A percentile compares a stretch with the other conserved stretches of the same genome.
Conservation (phyloP, 73 alveolate genomes). For the Paramecium octaurelia region DNA sequence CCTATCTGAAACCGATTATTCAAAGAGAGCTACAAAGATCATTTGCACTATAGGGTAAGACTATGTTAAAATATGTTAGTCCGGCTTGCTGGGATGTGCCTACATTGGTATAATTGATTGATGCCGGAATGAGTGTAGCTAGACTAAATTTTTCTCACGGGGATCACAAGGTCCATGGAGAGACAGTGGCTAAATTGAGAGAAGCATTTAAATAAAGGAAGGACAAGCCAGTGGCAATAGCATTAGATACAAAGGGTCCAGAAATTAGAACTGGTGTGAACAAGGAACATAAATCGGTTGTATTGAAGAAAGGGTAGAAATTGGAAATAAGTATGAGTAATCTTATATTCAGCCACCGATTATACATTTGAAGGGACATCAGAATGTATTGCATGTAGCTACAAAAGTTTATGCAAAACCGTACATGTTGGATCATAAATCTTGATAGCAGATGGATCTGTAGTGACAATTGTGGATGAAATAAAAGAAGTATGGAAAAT, state of each 20-base stretch:
- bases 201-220: slow-evolving; percentile 91
- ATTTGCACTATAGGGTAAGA: slow-evolving; percentile 90
- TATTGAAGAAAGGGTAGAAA: slow-evolving; percentile 80
- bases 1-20: slow-evolving; percentile 52
- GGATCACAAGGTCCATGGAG: slow-evolving; percentile 86
- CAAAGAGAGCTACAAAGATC: slow-evolving; percentile 81
- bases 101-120: slow-evolving; percentile 77
- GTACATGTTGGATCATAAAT: slow-evolving; percentile 79
- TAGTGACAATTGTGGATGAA: slow-evolving; percentile 74
- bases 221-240: slow-evolving; percentile 80
- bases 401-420: slow-evolving; percentile 77
- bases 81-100: slow-evolving; percentile 86
- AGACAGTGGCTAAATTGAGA: slow-evolving; percentile 70
- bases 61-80: background rate
- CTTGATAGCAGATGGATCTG: slow-evolving; percentile 88
- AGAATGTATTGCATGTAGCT: slow-evolving; percentile 82
- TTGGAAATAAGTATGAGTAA: slow-evolving; percentile 67
- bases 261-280: slow-evolving; percentile 94
- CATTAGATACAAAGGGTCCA: slow-evolving; percentile 96
- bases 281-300: slow-evolving; percentile 73
- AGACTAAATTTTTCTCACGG: slow-evolving; percentile 96
- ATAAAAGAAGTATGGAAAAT: slow-evolving; percentile 67
- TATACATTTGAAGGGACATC: slow-evolving; percentile 83
- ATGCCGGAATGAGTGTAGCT: slow-evolving; percentile 94
- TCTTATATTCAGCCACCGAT: slow-evolving; percentile 67